Evolutionary conservation across 2,329 filamentous ascomycete species (phyloP).

Genomic region (Metarhizium sp.): DNA sequence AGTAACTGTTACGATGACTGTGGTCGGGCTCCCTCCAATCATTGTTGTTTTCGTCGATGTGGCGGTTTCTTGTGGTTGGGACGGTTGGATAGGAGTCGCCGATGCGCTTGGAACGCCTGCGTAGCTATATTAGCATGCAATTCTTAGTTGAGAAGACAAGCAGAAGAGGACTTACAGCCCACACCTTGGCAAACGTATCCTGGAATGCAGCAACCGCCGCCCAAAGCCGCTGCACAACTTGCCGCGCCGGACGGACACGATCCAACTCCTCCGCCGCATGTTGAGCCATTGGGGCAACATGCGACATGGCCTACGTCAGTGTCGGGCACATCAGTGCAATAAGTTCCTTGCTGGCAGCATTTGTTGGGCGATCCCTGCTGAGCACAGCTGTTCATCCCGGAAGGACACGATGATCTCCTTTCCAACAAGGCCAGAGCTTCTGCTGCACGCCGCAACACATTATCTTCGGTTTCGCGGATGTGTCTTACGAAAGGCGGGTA

Average conservation of each 20-base stretch:
- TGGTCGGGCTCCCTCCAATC: slow-evolving; percentile 26
- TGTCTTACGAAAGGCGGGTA: slow-evolving; percentile 46
- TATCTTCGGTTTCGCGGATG: slow-evolving; percentile 15
- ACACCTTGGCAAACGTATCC: slow-evolving; percentile 60
- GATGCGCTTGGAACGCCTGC: slow-evolving; percentile 24
- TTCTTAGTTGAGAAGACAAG: not conserved
- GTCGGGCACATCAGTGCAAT: slow-evolving; percentile 56
- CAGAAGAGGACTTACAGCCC: slow-evolving; percentile 50
- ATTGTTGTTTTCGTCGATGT: slow-evolving; percentile 30
- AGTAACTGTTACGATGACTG: slow-evolving; percentile 32
- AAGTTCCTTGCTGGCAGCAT: slow-evolving; percentile 60
- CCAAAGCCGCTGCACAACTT: slow-evolving; percentile 53
- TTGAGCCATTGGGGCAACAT: slow-evolving; percentile 60
- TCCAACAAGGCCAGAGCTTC: slow-evolving; percentile 39
- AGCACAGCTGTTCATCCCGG: slow-evolving; percentile 55
- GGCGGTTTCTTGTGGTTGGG: slow-evolving; percentile 17
- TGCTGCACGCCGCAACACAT: slow-evolving; percentile 32
- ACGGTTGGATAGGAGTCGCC: slow-evolving; percentile 15
- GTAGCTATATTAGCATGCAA: not conserved
- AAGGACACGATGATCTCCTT: slow-evolving; percentile 57
- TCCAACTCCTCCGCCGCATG: slow-evolving; percentile 54
- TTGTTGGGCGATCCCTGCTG: slow-evolving; percentile 57
- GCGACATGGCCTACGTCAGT: slow-evolving; percentile 58
- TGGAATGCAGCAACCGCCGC: slow-evolving; percentile 68
- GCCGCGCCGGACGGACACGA: slow-evolving; percentile 53